Conservation (phyloP, 805 yeast genomes). For the Myxozyma geophila region DNA sequence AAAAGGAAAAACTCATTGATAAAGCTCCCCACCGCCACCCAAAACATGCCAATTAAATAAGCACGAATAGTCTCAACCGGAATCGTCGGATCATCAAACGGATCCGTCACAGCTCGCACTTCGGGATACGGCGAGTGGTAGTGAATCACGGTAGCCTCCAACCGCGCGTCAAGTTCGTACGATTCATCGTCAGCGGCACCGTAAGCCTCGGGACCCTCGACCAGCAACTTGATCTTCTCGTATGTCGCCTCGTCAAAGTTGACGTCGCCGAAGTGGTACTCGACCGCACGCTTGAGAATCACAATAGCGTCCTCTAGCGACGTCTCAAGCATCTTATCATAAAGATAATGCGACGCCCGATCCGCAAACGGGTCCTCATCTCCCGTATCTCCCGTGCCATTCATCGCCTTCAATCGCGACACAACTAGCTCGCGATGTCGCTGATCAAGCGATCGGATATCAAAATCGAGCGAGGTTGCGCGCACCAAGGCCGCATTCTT, state of each 20-base stretch:
- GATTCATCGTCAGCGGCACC: constrained; percentile 14
- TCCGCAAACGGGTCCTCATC: constrained; percentile 32
- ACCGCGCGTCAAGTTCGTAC: constrained; percentile 20
- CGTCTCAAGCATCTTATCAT: constrained; percentile 24
- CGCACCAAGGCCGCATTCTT: constrained; percentile 4
- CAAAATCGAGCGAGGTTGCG: constrained; percentile 13
- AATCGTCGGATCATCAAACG: constrained; percentile 54
- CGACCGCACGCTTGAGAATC: constrained; percentile 49
- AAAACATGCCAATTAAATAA: constrained; percentile 54
- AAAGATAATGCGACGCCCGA: constrained; percentile 21
- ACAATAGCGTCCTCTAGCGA: constrained; percentile 48
- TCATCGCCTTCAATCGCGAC: constrained; percentile 26
- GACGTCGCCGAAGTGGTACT: constrained; percentile 54
- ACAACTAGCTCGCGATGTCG: constrained; percentile 17
- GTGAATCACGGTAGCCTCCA: constrained; percentile 50
- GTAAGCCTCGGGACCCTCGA: constrained; percentile 25
- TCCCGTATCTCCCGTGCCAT: constrained; percentile 24
- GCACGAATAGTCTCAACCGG: constrained; percentile 49
- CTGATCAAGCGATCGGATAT: constrained; percentile 10
- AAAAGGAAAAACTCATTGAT: constrained; percentile 63
- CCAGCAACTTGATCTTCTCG: constrained; percentile 14
- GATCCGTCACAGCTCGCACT: constrained; percentile 60
- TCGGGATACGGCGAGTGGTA: constrained; percentile 62
- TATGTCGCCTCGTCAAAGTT: constrained; percentile 36
- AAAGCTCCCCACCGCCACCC: constrained; percentile 62